phyloP scores from a whole-genome alignment of 2,329 filamentous ascomycete species.

The Cylindrodendrum hubeiense region DNA sequence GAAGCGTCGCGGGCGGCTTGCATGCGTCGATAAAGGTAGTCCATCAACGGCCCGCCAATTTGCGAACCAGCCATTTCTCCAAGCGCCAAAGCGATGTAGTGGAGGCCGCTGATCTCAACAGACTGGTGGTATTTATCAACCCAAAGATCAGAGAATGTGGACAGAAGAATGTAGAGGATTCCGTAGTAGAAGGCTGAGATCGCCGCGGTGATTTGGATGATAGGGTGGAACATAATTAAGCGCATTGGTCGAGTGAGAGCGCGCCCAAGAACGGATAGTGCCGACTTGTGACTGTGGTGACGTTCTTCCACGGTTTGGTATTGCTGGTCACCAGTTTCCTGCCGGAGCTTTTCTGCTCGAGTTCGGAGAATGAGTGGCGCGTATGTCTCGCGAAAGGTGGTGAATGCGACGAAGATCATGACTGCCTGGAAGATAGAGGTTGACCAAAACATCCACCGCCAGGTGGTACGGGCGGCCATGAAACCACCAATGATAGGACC shows the following conservation, averaged over 20 bases:
- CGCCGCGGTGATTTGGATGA: slow-evolving; percentile 67
- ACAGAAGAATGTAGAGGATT: slow-evolving; percentile 72
- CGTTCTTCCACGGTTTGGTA: slow-evolving; percentile 55
- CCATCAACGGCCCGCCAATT: slow-evolving; percentile 58
- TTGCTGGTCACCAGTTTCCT: slow-evolving; percentile 42
- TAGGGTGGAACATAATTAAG: slow-evolving; percentile 69
- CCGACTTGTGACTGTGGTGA: slow-evolving; percentile 46
- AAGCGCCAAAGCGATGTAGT: slow-evolving; percentile 72
- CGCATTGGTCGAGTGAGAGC: slow-evolving; percentile 67
- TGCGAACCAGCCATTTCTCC: slow-evolving; percentile 71
- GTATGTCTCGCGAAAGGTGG: slow-evolving; percentile 55
- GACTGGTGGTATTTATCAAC: slow-evolving; percentile 65
- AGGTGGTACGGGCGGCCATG: slow-evolving; percentile 50
- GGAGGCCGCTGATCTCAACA: slow-evolving; percentile 70
- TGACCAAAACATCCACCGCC: slow-evolving; percentile 62
- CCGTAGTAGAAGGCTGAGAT: slow-evolving; percentile 72
- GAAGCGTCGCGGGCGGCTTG: slow-evolving; percentile 28
- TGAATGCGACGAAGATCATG: slow-evolving; percentile 50
- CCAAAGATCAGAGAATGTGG: slow-evolving; percentile 73
- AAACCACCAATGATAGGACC: slow-evolving; percentile 56
- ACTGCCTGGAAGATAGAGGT: slow-evolving; percentile 56
- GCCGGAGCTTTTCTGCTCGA: slow-evolving; percentile 49
- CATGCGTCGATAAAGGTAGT: slow-evolving; percentile 49
- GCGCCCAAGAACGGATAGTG: slow-evolving; percentile 38
- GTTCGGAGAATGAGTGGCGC: slow-evolving; percentile 50